phyloP scores from a whole-genome alignment of 2,329 filamentous ascomycete species.

The Macroventuria anomochaeta region DNA sequence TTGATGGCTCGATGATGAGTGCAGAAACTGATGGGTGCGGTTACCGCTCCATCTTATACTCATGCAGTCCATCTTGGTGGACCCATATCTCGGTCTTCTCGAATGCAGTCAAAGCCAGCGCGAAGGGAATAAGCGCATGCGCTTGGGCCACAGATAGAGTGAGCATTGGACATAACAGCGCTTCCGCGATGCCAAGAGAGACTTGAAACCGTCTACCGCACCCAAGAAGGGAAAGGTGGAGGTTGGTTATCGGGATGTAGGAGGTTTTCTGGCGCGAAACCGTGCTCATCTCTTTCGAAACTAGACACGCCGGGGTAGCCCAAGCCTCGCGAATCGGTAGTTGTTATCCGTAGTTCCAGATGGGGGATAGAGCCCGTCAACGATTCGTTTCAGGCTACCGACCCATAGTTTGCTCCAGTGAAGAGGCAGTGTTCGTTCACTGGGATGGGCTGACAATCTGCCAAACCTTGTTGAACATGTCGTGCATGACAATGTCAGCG shows the following conservation, averaged over 20 bases:
- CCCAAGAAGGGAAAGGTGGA: slow-evolving; percentile 6
- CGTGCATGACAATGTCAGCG: slow-evolving; percentile 6
- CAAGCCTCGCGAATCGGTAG: slow-evolving; percentile 18
- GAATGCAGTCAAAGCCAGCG: slow-evolving; percentile 10
- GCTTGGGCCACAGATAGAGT: slow-evolving; percentile 1
- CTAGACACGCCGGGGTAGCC: slow-evolving; percentile 16
- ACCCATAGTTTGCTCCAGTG: slow-evolving; percentile 10
- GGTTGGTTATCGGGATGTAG: slow-evolving; percentile 18
- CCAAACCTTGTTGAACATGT: slow-evolving; percentile 3
- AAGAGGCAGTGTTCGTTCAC: not conserved
- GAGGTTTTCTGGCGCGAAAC: slow-evolving; percentile 11
- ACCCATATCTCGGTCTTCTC: slow-evolving; percentile 3
- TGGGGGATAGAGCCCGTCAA: slow-evolving; percentile 5
- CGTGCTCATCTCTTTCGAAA: slow-evolving; percentile 27
- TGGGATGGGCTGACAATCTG: not conserved
- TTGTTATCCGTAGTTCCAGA: slow-evolving; percentile 4
- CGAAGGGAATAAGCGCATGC: slow-evolving; percentile 2
- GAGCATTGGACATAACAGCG: slow-evolving; percentile 2
- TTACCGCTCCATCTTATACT: slow-evolving; percentile 22
- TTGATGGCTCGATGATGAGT: slow-evolving; percentile 29
- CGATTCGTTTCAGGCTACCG: slow-evolving; percentile 14
- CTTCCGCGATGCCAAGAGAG: slow-evolving; percentile 4
- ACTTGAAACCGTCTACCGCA: slow-evolving; percentile 18
- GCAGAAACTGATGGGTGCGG: slow-evolving; percentile 13
- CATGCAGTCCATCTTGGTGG: not conserved